Evolutionary conservation across 805 yeast genomes (phyloP), one percentile per base, ranked within the genome.

Genomic region (Candida silvicultrix): DNA sequence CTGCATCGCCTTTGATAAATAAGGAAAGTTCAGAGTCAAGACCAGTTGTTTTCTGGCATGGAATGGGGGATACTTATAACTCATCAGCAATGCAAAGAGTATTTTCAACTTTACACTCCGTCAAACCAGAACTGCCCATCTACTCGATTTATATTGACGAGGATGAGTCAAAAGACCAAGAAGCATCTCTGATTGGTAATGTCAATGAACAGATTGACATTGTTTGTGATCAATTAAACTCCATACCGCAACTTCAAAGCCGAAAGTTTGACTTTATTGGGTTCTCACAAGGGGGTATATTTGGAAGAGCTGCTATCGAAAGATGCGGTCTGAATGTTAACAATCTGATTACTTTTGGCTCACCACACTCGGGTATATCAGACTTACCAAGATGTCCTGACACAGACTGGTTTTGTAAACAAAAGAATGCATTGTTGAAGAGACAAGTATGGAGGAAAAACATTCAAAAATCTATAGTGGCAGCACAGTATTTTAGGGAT

Each of bases 231-330:
- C 77, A 78, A 49, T 57, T 86, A n/a, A 44, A 58, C 0, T 53
- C 53, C 1, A 67, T 75, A 1, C 65, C 78, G 1, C 77, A 73
- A 45, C 64, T 85, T 8, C 43, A 44, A 10, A 37, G 47, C 2
- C 46, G 63, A 31, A 90, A 90, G 0, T 82, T 85, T 57, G 82
- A 84, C 59, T 86, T 82, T 6, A 71, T 86, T 37, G 95, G 95
- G 5, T 81, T 83, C 53, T 84, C 92, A 0, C 95, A 86, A 59
- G 95, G 95, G 37, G 95, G 95, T 0, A 63, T 86, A n/a, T 80
- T 86, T 49, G 65, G 84, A n/a, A 64, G 95, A 40, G 83, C 82
- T 5, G 73, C 83, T 25, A 68, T 78, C 25, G 84, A 87, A 57
- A 62, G 75, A 21, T 86, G 92, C 62, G 52, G 43, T 14, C 32